Percentiles rank a stretch among this genome's conserved stretches.
phyloP scores from a whole-genome alignment of 2,329 filamentous ascomycete genomes.

The Nannizziopsis arthrosporioides region DNA sequence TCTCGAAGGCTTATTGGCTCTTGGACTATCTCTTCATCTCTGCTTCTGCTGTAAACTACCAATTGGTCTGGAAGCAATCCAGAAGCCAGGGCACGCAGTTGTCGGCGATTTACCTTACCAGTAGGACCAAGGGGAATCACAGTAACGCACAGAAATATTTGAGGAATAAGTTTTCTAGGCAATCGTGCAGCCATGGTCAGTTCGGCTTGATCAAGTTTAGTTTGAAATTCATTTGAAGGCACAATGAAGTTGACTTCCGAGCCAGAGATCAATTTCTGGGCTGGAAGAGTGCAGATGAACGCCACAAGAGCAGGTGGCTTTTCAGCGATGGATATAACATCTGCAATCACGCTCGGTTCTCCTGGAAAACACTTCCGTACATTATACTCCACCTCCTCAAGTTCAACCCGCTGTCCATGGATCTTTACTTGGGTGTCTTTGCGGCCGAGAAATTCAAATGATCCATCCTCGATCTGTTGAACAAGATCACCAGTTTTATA shows the following conservation, averaged over 20 bases:
- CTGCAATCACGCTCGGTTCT: conserved; percentile 18
- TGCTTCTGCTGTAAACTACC: not conserved
- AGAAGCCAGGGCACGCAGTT: conserved; percentile 19
- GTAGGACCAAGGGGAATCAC: conserved; percentile 7
- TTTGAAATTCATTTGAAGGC: not conserved
- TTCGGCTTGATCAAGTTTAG: not conserved
- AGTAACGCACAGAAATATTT: conserved; percentile 25
- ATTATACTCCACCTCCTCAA: conserved; percentile 24
- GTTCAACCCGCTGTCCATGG: conserved; percentile 26
- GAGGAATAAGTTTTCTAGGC: conserved; percentile 9
- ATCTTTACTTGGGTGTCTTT: conserved; percentile 27
- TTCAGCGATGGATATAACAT: not conserved
- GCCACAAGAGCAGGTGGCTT: not conserved
- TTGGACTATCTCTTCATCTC: not conserved
- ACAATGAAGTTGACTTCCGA: conserved; percentile 28
- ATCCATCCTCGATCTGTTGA: conserved; percentile 21
- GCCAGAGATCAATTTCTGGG: conserved; percentile 25
- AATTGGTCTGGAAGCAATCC: conserved; percentile 5
- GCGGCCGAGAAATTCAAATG: conserved; percentile 23
- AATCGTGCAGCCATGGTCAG: not conserved
- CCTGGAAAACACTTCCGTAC: conserved; percentile 17
- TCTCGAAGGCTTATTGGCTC: not conserved
- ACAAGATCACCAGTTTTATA: conserved; percentile 30
- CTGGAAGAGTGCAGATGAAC: conserved; percentile 27
- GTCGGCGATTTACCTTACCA: conserved; percentile 16